Evolutionary conservation across 257 asterid species (phyloP), one percentile per base, ranked within the genome.

Genomic region (Solanum ossicruentum): DNA sequence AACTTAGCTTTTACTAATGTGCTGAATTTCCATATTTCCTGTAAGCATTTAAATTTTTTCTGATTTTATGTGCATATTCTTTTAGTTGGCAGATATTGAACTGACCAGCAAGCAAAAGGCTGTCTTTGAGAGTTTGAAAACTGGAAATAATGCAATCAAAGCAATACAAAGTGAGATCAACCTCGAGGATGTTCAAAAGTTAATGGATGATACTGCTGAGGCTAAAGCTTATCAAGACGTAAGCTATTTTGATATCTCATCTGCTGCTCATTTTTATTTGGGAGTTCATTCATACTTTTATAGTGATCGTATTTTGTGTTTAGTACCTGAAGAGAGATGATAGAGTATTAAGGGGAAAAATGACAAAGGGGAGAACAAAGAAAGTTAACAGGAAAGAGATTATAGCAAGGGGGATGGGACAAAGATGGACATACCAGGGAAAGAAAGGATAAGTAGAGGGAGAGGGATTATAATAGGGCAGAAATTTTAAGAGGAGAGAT

Each of bases 221-320:
- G 98, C 99, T 3, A 95, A 95, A 91, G 99, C 99, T 87, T 95
- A 95, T 88, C 99, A 95, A 92, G 98, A 97, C 80, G 99, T 97
- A 88, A 91, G 97, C 82, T 63, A 80, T 47, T 57, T 82, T 66
- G 66, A 83, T 15, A 32, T 78, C 55, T 49, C 56, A 51, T 77
- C 16, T 23, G 61, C 61, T 49, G 10, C 12, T 77, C 15, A 49
- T 36, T 77, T 77, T 51, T 17, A 51, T 21, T 21, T 77, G 23
- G 82, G 82, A 75, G 82, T 77, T 77, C 63, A 51, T 0, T 51
- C 45, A 77, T 77, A 10, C 61, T 23, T 52, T 45, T 20, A 13
- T 13, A 77, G 45, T 23, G 15, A 12, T 15, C 15, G 7, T 23
- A 23, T 20, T 75, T 23, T 23, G 51, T 60, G 16, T 21, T 43